phyloP scores from a whole-genome alignment of 106 monocot species.

The Platanthera guangdongensis region DNA sequence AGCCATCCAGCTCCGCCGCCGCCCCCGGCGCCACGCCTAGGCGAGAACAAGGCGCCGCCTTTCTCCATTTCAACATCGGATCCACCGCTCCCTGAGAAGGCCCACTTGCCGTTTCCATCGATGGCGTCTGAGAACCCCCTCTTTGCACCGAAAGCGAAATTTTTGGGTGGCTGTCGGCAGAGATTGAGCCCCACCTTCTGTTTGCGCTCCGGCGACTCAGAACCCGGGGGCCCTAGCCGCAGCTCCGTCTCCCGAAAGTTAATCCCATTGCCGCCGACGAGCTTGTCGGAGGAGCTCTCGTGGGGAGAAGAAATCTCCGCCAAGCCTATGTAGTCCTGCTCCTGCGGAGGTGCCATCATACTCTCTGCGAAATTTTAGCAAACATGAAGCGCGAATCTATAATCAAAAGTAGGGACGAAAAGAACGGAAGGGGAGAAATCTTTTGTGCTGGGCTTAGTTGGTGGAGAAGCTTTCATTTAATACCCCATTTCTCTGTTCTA shows the following conservation, averaged over 20 bases:
- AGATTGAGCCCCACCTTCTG: not conserved
- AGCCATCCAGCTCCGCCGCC: not conserved
- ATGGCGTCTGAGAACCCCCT: conserved; percentile 20
- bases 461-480: too few species aligned
- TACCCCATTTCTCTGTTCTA: too few species aligned
- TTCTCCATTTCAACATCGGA: conserved; percentile 16
- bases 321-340: conserved; percentile 41
- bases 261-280: not conserved
- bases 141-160: conserved; percentile 19
- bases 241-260: conserved; percentile 27
- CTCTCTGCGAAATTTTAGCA: not conserved
- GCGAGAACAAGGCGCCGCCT: conserved; percentile 24
- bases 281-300: conserved; percentile 2
- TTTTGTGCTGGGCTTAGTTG: too few species aligned
- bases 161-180: conserved; percentile 2
- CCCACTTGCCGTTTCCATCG: conserved; percentile 16
- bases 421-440: not conserved
- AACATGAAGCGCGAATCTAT: not conserved
- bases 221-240: conserved; percentile 31
- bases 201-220: conserved; percentile 14
- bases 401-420: not conserved
- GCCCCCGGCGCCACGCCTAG: conserved; percentile 7
- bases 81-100: not conserved
- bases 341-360: conserved; percentile 26
- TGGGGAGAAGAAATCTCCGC: conserved; percentile 4